Evolutionary conservation across 768 basidiomycete species (phyloP), one percentile per base, ranked within the genome.

Genomic region (Russula griseocarnosa): DNA sequence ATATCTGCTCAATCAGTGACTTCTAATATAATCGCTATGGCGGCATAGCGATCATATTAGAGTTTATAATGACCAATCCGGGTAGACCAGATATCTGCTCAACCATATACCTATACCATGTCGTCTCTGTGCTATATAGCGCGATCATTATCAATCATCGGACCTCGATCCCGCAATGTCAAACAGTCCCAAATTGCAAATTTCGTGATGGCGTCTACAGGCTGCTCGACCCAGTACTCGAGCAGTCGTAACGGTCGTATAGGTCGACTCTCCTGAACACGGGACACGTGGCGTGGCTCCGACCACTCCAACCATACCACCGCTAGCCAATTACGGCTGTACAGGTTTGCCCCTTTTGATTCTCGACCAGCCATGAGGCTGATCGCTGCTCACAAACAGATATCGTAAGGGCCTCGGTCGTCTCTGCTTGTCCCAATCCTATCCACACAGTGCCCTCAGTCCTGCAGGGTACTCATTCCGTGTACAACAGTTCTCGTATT

Each of bases 341-440:
- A 51, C 51, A 49, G 63, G 66, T 65, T 64, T 60, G 59, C 59
- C 66, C 64, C n/a, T 30, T 46, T 66, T 60, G 60, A 54, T 62
- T 66, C 66, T 50, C 52, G 57, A 40, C 62, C 55, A 24, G 66
- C 68, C 66, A 67, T 53, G 68, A 69, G 68, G 68, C 68, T 34
- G 68, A 62, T 56, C 67, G 47, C 32, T 50, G 49, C 22, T 46
- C 49, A 36, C 65, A 62, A 50, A 62, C 65, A 60, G 60, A 49
- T 61, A 40, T 13, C 56, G 58, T 58, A 66, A 60, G 44, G 36
- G 47, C 56, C 66, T 46, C 22, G 44, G 54, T 30, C 55, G 56
- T 65, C 55, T 55, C 57, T 57, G 34, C 50, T 22, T 49, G 64
- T 55, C 62, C 46, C 55, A 52, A 34, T 11, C 67, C 62, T 61